These are phyloP conservation scores for Tarenaya hassleriana DNA, from an alignment of 345 rosid species.

Conservation along the genomic window DNA sequence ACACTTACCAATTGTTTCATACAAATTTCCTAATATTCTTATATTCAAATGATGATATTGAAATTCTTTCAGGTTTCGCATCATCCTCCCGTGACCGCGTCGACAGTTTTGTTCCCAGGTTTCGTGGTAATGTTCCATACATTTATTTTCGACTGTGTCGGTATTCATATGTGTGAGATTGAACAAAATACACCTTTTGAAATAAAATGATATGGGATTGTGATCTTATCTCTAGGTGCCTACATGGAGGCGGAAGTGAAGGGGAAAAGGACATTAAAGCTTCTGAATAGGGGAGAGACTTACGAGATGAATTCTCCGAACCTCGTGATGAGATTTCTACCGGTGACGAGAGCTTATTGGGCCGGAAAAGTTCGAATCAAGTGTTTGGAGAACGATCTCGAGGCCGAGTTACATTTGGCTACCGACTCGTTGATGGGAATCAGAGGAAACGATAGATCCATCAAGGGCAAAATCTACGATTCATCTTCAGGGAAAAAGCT, in stretches of 20 bases:
- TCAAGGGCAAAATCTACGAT: conserved; percentile 60
- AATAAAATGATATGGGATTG: not conserved
- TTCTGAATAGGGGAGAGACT: conserved; percentile 47
- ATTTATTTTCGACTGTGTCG: no score
- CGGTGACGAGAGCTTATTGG: conserved; percentile 57
- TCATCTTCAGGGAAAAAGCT: conserved; percentile 38
- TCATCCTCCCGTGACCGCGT: conserved; percentile 80
- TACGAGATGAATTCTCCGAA: conserved; percentile 78
- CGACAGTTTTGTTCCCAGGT: conserved; percentile 57
- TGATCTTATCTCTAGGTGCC: conserved; percentile 56
- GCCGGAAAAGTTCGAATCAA: conserved; percentile 49
- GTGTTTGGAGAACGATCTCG: conserved; percentile 53
- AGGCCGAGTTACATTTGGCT: conserved; percentile 42
- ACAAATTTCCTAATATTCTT: no score
- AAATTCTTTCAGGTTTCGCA: conserved; percentile 61
- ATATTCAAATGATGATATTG: not conserved
- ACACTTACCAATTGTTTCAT: no score
- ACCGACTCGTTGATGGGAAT: conserved; percentile 37
- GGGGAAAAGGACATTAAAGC: conserved; percentile 61
- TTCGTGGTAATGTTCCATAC: conserved; percentile 40
- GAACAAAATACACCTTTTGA: no score
- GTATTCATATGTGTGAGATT: not conserved
- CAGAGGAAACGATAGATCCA: conserved; percentile 35
- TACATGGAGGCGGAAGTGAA: conserved; percentile 57
- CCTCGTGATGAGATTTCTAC: conserved; percentile 53